These are phyloP conservation scores for Cerioporus squamosus DNA, from an alignment of 1,284 basidiomycete species.

Conservation along the genomic window DNA sequence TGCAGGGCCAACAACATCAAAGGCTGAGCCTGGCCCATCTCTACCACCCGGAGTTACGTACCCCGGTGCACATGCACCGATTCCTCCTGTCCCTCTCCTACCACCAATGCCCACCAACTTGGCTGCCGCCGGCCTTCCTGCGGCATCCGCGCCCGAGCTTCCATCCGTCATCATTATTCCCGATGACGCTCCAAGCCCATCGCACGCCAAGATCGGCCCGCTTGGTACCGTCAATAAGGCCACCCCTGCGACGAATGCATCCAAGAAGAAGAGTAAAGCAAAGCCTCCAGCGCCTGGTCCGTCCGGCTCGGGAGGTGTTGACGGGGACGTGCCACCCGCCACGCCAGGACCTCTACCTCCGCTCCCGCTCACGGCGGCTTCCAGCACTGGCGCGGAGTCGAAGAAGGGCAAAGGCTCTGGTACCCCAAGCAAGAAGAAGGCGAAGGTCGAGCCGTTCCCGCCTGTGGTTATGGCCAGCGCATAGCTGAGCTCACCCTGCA, in stretches of 20 bases:
- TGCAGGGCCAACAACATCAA: background rate
- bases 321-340: constrained; percentile 1
- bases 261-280: constrained; percentile 46
- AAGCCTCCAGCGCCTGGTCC: constrained; percentile 25
- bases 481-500: constrained; percentile 28
- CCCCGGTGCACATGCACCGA: constrained; percentile 3
- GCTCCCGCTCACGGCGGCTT: constrained; percentile 19
- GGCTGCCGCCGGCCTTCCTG: background rate
- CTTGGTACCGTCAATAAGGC: constrained; percentile 66
- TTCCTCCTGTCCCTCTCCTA: constrained; percentile 1
- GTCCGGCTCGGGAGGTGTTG: background rate
- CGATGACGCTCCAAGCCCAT: constrained; percentile 62
- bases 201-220: constrained; percentile 74
- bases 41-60: constrained; percentile 7
- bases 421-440: constrained; percentile 37
- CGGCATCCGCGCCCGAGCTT: constrained; percentile 9
- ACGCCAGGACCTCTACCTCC: constrained; percentile 11
- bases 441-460: constrained; percentile 42
- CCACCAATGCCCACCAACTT: constrained; percentile 6
- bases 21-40: background rate
- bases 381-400: constrained; percentile 21
- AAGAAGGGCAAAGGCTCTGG: constrained; percentile 37
- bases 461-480: constrained; percentile 60
- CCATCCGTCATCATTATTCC: constrained; percentile 45
- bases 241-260: constrained; percentile 32